Evolutionary conservation across 2,329 filamentous ascomycete species (phyloP).

Genomic region (Fusarium devonianum): DNA sequence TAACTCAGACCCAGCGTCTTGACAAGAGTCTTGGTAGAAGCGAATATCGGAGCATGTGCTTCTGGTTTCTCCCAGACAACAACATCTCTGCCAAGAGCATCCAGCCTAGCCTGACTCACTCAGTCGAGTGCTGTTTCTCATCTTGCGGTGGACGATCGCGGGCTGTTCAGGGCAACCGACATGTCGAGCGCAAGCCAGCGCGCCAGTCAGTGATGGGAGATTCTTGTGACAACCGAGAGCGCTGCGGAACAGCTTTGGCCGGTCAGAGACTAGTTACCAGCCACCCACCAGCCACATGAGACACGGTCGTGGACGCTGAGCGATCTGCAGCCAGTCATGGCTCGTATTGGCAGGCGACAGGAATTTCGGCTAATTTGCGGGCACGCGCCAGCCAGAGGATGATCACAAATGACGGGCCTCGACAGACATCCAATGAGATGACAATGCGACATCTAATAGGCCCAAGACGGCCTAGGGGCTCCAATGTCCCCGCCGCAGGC

Average conservation of each 20-base stretch:
- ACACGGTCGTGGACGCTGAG: slow-evolving; percentile 25
- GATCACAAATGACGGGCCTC: slow-evolving; percentile 11
- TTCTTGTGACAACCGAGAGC: slow-evolving; percentile 14
- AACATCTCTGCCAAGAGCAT: slow-evolving; percentile 5
- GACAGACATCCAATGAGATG: slow-evolving; percentile 3
- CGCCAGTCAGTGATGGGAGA: slow-evolving; percentile 1
- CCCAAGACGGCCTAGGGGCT: no score
- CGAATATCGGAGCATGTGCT: slow-evolving; percentile 28
- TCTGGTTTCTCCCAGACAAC: slow-evolving; percentile 29
- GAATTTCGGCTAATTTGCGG: slow-evolving; percentile 41
- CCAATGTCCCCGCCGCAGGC: slow-evolving; percentile 11
- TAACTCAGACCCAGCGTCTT: slow-evolving; percentile 2
- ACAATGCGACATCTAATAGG: slow-evolving; percentile 23
- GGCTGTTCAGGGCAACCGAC: slow-evolving; percentile 24
- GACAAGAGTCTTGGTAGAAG: background rate
- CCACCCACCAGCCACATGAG: slow-evolving; percentile 21
- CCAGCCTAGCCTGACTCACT: slow-evolving; percentile 9
- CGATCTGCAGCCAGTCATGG: slow-evolving; percentile 24
- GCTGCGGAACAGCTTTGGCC: slow-evolving; percentile 14
- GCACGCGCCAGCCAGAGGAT: slow-evolving; percentile 11
- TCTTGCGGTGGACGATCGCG: slow-evolving; percentile 15
- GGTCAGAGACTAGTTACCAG: slow-evolving; percentile 19
- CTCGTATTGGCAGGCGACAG: slow-evolving; percentile 19
- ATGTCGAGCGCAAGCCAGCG: slow-evolving; percentile 5
- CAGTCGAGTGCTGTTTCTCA: slow-evolving; percentile 7